Base-by-base conservation (phyloP, 2,329 filamentous ascomycete species). In the Colletotrichum salicis region DNA sequence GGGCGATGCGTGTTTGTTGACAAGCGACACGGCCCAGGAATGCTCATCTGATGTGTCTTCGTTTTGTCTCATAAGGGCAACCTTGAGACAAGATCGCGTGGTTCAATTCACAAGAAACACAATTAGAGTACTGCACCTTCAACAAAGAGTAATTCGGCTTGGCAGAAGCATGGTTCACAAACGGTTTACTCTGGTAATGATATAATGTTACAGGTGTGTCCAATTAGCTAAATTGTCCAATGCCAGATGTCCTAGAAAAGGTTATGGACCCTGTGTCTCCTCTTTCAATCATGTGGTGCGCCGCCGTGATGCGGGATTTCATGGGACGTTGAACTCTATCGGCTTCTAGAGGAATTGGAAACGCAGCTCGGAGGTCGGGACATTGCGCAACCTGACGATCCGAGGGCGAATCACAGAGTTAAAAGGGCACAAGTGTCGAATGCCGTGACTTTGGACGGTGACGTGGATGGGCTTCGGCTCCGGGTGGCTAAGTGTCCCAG, bases 41-140 rank as follows among this genome's bases (percentile, higher is more conserved):
- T 19, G 22, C 33, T 52, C 56, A 19, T 67, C 67, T 15, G 48
- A 35, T 70, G 55, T 60, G 24, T 70, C 37, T 41, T 27, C 52
- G 35, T 22, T 48, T 22, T 37, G 48, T 59, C 55, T 61, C 48
- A 45, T 51, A 33, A 33, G 55, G 29, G 59, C 12, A 66, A 66
- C 54, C 45, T 48, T 56, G 62, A 70, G 55, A 67, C 48, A 60
- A 12, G 29, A 15, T 27, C 35, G 45, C 48, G 45, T 33, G 55
- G 48, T 41, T 66, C 22, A 35, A 35, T 27, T 37, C 8, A 55
- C 24, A 55, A 41, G 41, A 58, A 64, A 64, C 33, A 41, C 24
- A 45, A 41, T 24, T 8, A 31, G 54, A 37, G 48, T 13, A 48
- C 27, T 33, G 24, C 27, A 52, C 35, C 33, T 22, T 57, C 52